Evolutionary conservation across 139 green algal species (phyloP).

Genomic region (Desmodesmus armatus): DNA sequence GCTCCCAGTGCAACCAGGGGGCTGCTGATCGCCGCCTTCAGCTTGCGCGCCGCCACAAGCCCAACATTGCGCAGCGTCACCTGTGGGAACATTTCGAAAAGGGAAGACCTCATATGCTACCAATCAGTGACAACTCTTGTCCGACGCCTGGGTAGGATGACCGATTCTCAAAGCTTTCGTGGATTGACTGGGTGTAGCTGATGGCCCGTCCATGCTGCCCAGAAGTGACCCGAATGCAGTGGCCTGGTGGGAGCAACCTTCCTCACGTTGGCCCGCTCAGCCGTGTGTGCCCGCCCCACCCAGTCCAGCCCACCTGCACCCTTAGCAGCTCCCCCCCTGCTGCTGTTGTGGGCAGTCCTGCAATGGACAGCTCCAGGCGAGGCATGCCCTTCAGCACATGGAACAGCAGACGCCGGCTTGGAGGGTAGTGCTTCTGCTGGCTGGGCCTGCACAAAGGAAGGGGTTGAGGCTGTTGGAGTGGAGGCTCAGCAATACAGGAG

Average conservation of each 20-base stretch:
- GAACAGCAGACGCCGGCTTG: slow-evolving; percentile 65
- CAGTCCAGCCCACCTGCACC: slow-evolving; percentile 15
- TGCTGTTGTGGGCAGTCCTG: slow-evolving; percentile 50
- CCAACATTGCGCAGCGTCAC: slow-evolving; percentile 59
- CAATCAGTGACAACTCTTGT: background rate
- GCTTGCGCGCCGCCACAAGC: slow-evolving; percentile 48
- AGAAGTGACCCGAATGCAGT: too few species aligned
- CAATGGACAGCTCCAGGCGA: slow-evolving; percentile 61
- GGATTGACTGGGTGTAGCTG: too few species aligned
- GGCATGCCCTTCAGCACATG: slow-evolving; percentile 72
- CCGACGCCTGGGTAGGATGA: too few species aligned
- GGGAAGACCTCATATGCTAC: background rate
- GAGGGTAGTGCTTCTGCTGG: slow-evolving; percentile 56
- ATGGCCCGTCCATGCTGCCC: too few species aligned
- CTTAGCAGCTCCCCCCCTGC: slow-evolving; percentile 60
- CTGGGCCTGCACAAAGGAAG: slow-evolving; percentile 24
- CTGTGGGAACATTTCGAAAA: slow-evolving; percentile 30
- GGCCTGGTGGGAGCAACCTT: too few species aligned
- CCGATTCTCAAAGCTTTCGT: too few species aligned
- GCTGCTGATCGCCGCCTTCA: slow-evolving; percentile 58
- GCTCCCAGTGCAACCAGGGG: slow-evolving; percentile 45
- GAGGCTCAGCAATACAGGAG: background rate
- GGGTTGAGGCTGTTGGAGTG: too few species aligned
- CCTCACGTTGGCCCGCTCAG: too few species aligned
- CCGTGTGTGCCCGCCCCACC: background rate